Evolutionary conservation across 768 basidiomycete genomes (phyloP).

Genomic region (Rhodotorula graminis): DNA sequence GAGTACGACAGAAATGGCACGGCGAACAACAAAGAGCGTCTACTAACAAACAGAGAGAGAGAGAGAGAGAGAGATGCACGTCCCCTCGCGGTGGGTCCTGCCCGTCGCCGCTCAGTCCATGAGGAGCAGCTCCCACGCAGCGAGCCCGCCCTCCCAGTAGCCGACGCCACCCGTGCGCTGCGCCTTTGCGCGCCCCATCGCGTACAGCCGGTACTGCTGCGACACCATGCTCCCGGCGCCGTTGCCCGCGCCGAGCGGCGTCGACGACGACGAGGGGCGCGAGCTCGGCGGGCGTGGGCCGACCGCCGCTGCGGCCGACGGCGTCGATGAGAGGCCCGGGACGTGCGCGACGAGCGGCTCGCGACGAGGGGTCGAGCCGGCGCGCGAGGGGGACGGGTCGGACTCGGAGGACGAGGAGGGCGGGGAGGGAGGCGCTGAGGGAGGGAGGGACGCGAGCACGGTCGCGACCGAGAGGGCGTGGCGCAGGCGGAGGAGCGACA

Average conservation of each 20-base stretch:
- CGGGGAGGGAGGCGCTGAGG: background rate
- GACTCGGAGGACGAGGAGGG: no score
- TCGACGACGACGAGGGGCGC: background rate
- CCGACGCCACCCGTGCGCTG: constrained; percentile 11
- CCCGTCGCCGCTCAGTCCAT: background rate
- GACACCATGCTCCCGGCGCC: constrained; percentile 3
- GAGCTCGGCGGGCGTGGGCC: no score
- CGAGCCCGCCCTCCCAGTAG: constrained; percentile 16
- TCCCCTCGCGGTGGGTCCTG: no score
- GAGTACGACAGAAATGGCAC: no score
- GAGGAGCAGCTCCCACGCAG: background rate
- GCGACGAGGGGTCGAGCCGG: background rate
- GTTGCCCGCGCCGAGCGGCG: background rate
- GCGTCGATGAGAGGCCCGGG: no score
- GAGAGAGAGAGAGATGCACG: no score
- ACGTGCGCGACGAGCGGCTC: no score
- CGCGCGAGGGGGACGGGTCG: background rate
- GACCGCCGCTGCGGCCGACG: no score
- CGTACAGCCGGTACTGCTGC: constrained; percentile 29
- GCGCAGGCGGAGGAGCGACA: constrained; percentile 22
- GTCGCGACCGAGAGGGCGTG: constrained; percentile 14
- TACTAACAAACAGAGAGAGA: no score
- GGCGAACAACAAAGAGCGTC: no score
- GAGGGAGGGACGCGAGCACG: background rate
- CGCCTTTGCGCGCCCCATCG: constrained; percentile 22